Evolutionary conservation across 768 basidiomycete species (phyloP).

Genomic region (Russula sp.): DNA sequence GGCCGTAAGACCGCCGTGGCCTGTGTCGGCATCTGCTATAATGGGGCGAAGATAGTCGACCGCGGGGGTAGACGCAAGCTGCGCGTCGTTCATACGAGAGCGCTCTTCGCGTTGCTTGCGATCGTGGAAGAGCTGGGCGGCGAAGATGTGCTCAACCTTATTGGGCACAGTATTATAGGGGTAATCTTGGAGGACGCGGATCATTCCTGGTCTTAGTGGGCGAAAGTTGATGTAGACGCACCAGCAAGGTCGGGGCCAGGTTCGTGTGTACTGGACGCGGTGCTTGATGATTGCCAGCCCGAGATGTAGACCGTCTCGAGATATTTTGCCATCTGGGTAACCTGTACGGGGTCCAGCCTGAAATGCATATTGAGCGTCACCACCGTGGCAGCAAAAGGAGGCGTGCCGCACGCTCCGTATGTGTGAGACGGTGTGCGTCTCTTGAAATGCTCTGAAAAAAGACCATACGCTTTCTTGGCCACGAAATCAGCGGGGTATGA

Average conservation of each 20-base stretch:
- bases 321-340: conserved; percentile 98
- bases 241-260: conserved; percentile 98
- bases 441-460: conserved; percentile 72
- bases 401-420: conserved; percentile 83
- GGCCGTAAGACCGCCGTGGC: conserved; percentile 96
- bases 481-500: conserved; percentile 80
- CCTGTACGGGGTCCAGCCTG: conserved; percentile 95
- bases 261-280: conserved; percentile 89
- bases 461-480: conserved; percentile 79
- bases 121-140: conserved; percentile 98
- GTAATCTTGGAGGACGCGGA: conserved; percentile 54
- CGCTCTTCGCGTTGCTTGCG: conserved; percentile 89
- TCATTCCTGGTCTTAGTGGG: neutral
- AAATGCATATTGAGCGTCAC: neutral
- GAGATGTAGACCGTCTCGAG: conserved; percentile 99
- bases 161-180: conserved; percentile 98
- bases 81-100: conserved; percentile 58
- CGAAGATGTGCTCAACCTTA: conserved; percentile 97
- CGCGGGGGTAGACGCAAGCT: conserved; percentile 61
- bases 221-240: conserved; percentile 31
- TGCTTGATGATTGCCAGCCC: conserved; percentile 92
- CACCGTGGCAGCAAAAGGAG: neutral
- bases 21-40: conserved; percentile 96
- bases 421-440: conserved; percentile 84
- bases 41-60: conserved; percentile 93